phyloP scores from a whole-genome alignment of 495 filamentous ascomycete species.

The Bathelium albidoporum region DNA sequence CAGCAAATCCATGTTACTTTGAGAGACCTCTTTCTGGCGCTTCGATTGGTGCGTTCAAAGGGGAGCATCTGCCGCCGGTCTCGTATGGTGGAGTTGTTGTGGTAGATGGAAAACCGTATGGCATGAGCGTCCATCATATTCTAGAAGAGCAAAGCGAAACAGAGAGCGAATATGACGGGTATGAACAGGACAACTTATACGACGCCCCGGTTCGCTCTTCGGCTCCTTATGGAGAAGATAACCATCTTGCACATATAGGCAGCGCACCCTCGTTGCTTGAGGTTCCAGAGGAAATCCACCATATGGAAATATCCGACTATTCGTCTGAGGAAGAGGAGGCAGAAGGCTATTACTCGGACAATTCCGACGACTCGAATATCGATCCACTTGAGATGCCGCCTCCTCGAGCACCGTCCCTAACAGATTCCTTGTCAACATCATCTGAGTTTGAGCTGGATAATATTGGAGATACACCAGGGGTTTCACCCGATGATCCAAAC shows the following conservation, averaged over 20 bases:
- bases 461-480: conserved; percentile 71
- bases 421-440: background rate
- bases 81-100: conserved; percentile 81
- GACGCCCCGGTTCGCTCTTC: conserved; percentile 12
- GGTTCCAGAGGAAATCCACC: conserved; percentile 3
- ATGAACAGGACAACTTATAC: conserved; percentile 22
- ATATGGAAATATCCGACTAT: conserved; percentile 26
- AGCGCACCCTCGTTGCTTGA: conserved; percentile 13
- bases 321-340: conserved; percentile 18
- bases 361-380: conserved; percentile 42
- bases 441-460: conserved; percentile 21
- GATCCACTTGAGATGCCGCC: background rate
- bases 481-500: conserved; percentile 56
- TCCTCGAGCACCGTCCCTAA: background rate
- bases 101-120: conserved; percentile 72
- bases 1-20: conserved; percentile 56
- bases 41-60: conserved; percentile 82
- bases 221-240: conserved; percentile 6
- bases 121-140: conserved; percentile 95
- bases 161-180: conserved; percentile 28
- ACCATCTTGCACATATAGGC: conserved; percentile 17
- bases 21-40: conserved; percentile 71
- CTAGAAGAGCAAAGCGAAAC: conserved; percentile 69
- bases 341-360: conserved; percentile 20
- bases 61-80: conserved; percentile 75